These are phyloP conservation scores for Eucalyptus leucophloia DNA, from an alignment of 345 rosid genomes.

Conservation along the genomic window DNA sequence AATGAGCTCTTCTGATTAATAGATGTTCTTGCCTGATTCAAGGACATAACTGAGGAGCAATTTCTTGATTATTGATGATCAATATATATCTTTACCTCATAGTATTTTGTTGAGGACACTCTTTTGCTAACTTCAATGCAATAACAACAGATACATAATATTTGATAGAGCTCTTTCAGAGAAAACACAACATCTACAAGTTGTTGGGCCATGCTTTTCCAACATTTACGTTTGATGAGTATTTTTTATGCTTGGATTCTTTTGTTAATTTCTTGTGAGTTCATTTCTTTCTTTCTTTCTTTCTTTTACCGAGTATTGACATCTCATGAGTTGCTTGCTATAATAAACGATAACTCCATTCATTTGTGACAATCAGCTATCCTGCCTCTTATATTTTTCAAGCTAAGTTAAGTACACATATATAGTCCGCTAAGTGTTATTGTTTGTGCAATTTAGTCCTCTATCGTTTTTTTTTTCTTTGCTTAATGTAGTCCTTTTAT, in stretches of 20 bases:
- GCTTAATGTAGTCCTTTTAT: background rate
- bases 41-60: background rate
- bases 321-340: background rate
- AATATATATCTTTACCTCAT: background rate
- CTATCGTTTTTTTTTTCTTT: too few species aligned
- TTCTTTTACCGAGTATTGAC: background rate
- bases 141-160: background rate
- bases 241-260: background rate
- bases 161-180: background rate
- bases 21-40: background rate
- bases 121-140: background rate
- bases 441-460: background rate
- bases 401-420: background rate
- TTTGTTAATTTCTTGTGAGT: background rate
- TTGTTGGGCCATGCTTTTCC: background rate
- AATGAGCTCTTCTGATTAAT: background rate
- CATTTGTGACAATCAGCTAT: background rate
- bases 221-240: background rate
- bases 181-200: background rate
- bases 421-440: background rate
- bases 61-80: background rate
- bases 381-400: background rate
- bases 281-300: background rate
- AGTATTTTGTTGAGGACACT: background rate
- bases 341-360: too few species aligned